Evolutionary conservation across 202 grass and related monocot genomes (phyloP).

Genomic region (Setaria viridis): DNA sequence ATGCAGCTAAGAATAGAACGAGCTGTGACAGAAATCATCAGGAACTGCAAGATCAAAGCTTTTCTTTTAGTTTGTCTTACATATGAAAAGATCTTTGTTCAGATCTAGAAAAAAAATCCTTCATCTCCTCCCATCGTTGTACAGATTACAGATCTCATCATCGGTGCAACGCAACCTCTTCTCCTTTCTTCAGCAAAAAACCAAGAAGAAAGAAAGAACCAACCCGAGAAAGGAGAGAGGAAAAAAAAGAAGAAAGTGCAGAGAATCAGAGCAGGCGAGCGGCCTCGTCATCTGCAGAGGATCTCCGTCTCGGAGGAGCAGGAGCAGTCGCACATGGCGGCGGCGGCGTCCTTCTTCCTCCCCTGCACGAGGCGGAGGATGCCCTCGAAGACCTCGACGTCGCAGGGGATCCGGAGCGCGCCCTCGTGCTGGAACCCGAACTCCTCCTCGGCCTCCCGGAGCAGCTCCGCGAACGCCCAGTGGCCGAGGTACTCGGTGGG

Average conservation of each 20-base stretch:
- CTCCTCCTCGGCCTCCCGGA: constrained; percentile 87
- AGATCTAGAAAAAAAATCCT: constrained; percentile 26
- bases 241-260: neutral
- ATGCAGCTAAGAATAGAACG: neutral
- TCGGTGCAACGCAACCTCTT: constrained; percentile 46
- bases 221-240: constrained; percentile 58
- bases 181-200: constrained; percentile 64
- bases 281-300: constrained; percentile 61
- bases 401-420: constrained; percentile 80
- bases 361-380: constrained; percentile 61
- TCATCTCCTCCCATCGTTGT: constrained; percentile 39
- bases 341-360: constrained; percentile 44
- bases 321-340: constrained; percentile 48
- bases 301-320: constrained; percentile 61
- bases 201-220: constrained; percentile 54
- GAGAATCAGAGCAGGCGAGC: constrained; percentile 8
- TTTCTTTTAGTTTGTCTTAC: constrained; percentile 22
- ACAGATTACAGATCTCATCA: constrained; percentile 52
- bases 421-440: constrained; percentile 86
- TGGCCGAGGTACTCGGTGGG: constrained; percentile 80
- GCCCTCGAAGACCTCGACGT: constrained; percentile 60
- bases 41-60: constrained; percentile 18
- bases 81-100: constrained; percentile 4
- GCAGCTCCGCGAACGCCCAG: constrained; percentile 73
- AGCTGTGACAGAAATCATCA: neutral